phyloP scores from a whole-genome alignment of 371 early-diverging fungal species.

The Basidiobolus heterosporus region DNA sequence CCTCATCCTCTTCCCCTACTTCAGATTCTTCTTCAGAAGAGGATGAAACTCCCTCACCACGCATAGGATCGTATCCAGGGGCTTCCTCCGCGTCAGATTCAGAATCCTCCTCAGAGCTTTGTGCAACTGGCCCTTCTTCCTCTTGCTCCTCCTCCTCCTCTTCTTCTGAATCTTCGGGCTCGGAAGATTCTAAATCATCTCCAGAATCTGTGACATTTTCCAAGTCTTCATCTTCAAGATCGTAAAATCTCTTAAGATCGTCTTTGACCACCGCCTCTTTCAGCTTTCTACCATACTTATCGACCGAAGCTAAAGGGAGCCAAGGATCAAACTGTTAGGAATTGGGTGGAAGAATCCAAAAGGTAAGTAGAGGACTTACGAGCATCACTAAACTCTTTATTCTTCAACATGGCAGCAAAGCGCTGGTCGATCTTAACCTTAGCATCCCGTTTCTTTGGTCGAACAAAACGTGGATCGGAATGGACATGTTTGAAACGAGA shows the following conservation, averaged over 20 bases:
- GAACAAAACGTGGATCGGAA: conserved; percentile 73
- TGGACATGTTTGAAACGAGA: conserved; percentile 69
- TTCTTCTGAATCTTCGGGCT: conserved; percentile 24
- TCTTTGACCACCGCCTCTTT: conserved; percentile 26
- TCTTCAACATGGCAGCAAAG: conserved; percentile 62
- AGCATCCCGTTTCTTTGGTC: conserved; percentile 57
- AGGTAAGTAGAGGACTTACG: too few relatives aligned
- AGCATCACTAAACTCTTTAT: conserved; percentile 52
- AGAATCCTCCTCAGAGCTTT: conserved; percentile 10
- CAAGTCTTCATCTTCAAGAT: conserved; percentile 32
- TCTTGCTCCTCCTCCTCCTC: conserved; percentile 24
- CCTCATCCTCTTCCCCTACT: conserved; percentile 31
- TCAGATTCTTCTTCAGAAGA: conserved; percentile 35
- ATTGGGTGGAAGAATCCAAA: too few relatives aligned
- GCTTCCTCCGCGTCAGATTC: conserved; percentile 14
- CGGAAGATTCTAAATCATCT: conserved; percentile 8
- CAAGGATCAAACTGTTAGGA: too few relatives aligned
- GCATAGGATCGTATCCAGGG: conserved; percentile 53
- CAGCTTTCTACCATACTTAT: conserved; percentile 70
- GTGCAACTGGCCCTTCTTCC: conserved; percentile 10
- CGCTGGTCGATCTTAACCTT: conserved; percentile 85
- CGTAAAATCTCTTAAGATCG: conserved; percentile 36
- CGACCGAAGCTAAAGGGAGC: conserved; percentile 45
- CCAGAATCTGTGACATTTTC: conserved; percentile 9
- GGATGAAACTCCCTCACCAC: conserved; percentile 60